Conservation (phyloP, 2,329 filamentous ascomycete genomes). For the Aspergillus quadrilineatus region DNA sequence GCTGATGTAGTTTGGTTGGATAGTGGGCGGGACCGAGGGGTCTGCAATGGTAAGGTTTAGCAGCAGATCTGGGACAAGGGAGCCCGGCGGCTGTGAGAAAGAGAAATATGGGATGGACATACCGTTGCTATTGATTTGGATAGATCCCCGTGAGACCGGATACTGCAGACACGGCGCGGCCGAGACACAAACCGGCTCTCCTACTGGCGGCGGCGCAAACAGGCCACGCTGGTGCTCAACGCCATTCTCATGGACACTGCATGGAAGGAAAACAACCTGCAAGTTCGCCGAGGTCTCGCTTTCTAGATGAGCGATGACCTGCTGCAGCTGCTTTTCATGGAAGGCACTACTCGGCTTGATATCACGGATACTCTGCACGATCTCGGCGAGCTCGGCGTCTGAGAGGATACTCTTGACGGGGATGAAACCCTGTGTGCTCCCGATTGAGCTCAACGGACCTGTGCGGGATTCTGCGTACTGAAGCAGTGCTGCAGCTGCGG, state of each 20-base stretch:
- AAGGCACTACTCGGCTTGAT: background rate
- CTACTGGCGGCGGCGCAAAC: background rate
- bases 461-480: background rate
- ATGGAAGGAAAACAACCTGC: slow-evolving; percentile 5
- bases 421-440: slow-evolving; percentile 6
- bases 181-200: slow-evolving; percentile 8
- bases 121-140: slow-evolving; percentile 17
- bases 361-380: slow-evolving; percentile 2
- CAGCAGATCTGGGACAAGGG: too few relatives aligned
- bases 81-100: background rate
- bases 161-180: slow-evolving; percentile 23
- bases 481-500: background rate
- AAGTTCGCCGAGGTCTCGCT: slow-evolving; percentile 6
- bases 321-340: slow-evolving; percentile 8
- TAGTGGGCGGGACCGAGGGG: slow-evolving; percentile 16
- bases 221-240: slow-evolving; percentile 16
- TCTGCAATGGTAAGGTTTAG: slow-evolving; percentile 8
- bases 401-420: slow-evolving; percentile 3
- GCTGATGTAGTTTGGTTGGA: slow-evolving; percentile 21
- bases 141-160: slow-evolving; percentile 23
- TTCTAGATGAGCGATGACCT: slow-evolving; percentile 5
- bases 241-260: background rate
- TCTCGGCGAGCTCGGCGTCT: background rate
- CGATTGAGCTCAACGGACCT: background rate
- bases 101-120: background rate